Evolutionary conservation across 2,329 filamentous ascomycete species (phyloP), one percentile per base, ranked within the genome.

Genomic region (Microdochium nivale): DNA sequence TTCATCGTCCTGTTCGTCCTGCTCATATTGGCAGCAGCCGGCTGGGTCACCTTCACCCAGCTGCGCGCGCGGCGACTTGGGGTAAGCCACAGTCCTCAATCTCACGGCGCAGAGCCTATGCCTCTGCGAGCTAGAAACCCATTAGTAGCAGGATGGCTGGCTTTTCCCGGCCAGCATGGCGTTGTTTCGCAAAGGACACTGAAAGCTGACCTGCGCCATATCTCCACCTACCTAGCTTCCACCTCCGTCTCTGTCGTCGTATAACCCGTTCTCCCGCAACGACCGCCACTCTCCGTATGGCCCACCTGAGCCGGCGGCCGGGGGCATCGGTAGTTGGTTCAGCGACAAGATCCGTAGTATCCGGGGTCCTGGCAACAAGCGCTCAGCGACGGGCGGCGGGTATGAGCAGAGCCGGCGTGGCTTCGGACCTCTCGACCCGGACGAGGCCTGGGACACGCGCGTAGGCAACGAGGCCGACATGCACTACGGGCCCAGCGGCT

Each of bases 401-500:
- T 62, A 61, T 21, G 56, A 67, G 32, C 70, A 71, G 47, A 70
- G 73, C 51, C 74, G 76, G 51, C 69, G 79, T 51, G 81, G 81
- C 23, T 84, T 87, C 65, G 82, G 84, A 1, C 75, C 83, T 3
- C 77, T 90, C 47, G 89, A 94, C 62, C 87, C 87, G 1, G 89
- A 95, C 64, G 88, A 91, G 62, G 88, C 88, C 2, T 95, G 90
- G 90, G 88, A 94, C 70, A 71, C 87, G 56, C 76, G 87, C 54
- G 88, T 95, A 3, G 87, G 87, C 53, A 77, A 83, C 59, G 88
- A 91, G 66, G 81, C 84, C 19, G 83, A 86, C 62, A 71, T 30
- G 27, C 27, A 69, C 13, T 83, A 84, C 64, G 80, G 79, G 2
- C 70, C 72, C 2, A 73, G 74, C 23, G 78, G 78, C 48, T 88